Evolutionary conservation across 306 rosid species (phyloP), one percentile per base, ranked within the genome.

Genomic region (Rosa rugosa): DNA sequence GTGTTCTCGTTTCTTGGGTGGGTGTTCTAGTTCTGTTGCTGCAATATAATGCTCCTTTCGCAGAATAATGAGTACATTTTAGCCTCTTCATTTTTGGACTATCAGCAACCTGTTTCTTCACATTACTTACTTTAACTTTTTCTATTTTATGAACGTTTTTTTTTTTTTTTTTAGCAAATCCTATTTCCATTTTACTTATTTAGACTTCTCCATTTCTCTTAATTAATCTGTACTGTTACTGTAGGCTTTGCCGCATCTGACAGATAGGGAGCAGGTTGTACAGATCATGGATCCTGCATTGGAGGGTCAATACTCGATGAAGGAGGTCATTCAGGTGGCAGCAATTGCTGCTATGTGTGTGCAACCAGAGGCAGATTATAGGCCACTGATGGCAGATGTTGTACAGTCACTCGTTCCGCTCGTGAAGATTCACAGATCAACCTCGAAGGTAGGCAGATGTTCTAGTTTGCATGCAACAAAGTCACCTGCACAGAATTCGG

Each of bases 331-430:
- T 84, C 99, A 95, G 86, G 96, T 95, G 54, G 97, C 99, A 2
- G 99, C 99, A 36, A 92, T 95, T 76, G 98, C 99, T 41, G 89
- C 97, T 38, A 87, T 92, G 99, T 95, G 99, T 54, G 98, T 95
- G 63, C 99, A 95, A 76, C 98, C 97, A 0, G 99, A 92, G 85
- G 94, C 96, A 11, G 98, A 92, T 83, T 95, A 95, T 82, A 86
- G 99, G 79, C 99, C 99, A 2, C 92, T 95, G 76, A 95, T 92
- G 99, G 96, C 97, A 7, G 99, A 95, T 81, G 99, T 95, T 20
- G 98, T 95, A 79, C 98, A 95, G 80, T 95, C 99, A 14, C 79
- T 92, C 76, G 96, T 93, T 72, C 99, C 99, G 0, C 79, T 95
- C 69, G 94, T 87, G 77, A 92, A 85, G 88, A 83, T 83, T 80